phyloP scores from a whole-genome alignment of 805 yeast genomes.

The Pichia occidentalis region DNA sequence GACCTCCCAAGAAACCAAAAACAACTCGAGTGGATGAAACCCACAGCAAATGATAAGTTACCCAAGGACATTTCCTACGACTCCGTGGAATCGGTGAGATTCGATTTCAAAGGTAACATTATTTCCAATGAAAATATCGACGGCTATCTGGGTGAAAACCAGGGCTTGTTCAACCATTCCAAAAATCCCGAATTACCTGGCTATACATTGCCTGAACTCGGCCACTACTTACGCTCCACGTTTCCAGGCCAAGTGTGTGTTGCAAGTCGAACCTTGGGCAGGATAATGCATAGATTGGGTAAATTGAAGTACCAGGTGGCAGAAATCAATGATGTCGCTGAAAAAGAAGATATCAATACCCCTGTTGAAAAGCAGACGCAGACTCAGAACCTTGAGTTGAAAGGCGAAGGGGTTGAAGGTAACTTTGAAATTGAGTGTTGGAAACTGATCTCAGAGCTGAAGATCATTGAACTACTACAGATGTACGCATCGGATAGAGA shows the following conservation, averaged over 20 bases:
- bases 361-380: background rate
- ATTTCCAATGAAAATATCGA: conserved; percentile 35
- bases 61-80: conserved; percentile 37
- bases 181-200: conserved; percentile 88
- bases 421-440: conserved; percentile 54
- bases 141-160: conserved; percentile 15
- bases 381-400: no score
- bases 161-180: conserved; percentile 89
- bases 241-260: conserved; percentile 81
- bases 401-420: conserved; percentile 28
- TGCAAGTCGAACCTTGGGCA: conserved; percentile 80
- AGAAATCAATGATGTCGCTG: conserved; percentile 28
- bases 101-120: conserved; percentile 81
- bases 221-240: conserved; percentile 70
- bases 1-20: conserved; percentile 78
- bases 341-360: conserved; percentile 33
- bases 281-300: conserved; percentile 78
- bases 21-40: conserved; percentile 88
- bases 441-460: conserved; percentile 59
- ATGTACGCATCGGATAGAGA: conserved; percentile 61
- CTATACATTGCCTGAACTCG: conserved; percentile 77
- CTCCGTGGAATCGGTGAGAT: conserved; percentile 65
- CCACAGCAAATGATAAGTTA: conserved; percentile 38
- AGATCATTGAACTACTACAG: conserved; percentile 58
- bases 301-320: conserved; percentile 41